phyloP scores from a whole-genome alignment of 2,329 filamentous ascomycete species.

The Trichoderma pleuroti region DNA sequence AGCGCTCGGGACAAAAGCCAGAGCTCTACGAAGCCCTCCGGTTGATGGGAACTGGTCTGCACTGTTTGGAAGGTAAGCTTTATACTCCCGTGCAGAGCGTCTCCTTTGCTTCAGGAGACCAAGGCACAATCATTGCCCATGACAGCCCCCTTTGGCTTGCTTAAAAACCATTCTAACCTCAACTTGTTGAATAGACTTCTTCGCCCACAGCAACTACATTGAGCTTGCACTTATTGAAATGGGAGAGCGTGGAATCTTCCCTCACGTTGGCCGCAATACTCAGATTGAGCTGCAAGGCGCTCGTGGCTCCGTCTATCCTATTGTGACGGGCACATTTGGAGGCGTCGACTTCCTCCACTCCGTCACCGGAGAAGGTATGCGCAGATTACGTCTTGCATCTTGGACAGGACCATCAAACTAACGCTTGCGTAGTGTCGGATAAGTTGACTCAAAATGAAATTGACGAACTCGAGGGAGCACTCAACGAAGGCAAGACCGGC shows the following conservation, averaged over 20 bases:
- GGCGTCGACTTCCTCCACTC: constrained; percentile 93
- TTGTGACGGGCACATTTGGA: constrained; percentile 89
- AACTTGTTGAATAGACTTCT: constrained; percentile 58
- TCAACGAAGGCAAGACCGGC: constrained; percentile 59
- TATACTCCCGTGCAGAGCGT: not conserved
- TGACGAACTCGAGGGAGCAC: constrained; percentile 79
- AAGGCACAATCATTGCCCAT: not conserved
- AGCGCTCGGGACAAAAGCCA: constrained; percentile 51
- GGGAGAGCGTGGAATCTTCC: constrained; percentile 77
- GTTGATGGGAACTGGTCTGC: constrained; percentile 79
- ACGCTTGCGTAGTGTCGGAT: constrained; percentile 60
- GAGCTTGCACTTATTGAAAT: constrained; percentile 86
- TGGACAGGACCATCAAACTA: not conserved
- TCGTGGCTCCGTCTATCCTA: constrained; percentile 66
- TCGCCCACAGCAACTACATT: constrained; percentile 89
- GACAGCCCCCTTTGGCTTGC: not conserved
- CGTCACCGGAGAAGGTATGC: constrained; percentile 64
- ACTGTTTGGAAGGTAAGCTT: constrained; percentile 72
- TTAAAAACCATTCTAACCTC: not conserved
- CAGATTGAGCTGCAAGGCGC: constrained; percentile 66
- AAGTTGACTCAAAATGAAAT: constrained; percentile 91
- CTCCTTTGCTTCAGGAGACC: not conserved
- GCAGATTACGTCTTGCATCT: too few relatives aligned
- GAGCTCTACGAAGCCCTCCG: constrained; percentile 86
- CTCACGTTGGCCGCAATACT: constrained; percentile 78